Evolutionary conservation across 345 rosid genomes (phyloP).

Genomic region (Populus tremula): DNA sequence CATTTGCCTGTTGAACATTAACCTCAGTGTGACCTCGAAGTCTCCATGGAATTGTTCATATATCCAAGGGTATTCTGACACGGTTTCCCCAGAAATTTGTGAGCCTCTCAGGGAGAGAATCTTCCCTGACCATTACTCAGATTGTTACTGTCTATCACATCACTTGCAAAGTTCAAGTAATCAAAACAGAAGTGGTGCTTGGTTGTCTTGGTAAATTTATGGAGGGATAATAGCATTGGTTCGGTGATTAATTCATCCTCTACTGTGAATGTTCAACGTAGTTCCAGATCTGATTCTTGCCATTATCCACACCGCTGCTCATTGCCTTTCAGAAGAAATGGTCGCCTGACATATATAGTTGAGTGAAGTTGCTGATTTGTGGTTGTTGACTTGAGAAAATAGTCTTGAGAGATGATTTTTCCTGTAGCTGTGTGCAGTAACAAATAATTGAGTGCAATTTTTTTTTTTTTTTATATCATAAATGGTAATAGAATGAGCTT

Average conservation of each 20-base stretch:
- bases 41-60: constrained; percentile 79
- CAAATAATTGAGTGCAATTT: constrained; percentile 56
- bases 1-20: constrained; percentile 72
- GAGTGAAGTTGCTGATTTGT: constrained; percentile 23
- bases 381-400: constrained; percentile 27
- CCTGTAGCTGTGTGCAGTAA: constrained; percentile 74
- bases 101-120: constrained; percentile 53
- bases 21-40: constrained; percentile 41
- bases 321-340: constrained; percentile 28
- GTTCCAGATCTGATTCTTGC: constrained; percentile 44
- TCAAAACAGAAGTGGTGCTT: constrained; percentile 38
- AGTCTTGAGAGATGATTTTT: constrained; percentile 40
- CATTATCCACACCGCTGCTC: constrained; percentile 30
- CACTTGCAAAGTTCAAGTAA: constrained; percentile 36
- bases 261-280: constrained; percentile 18
- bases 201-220: constrained; percentile 66
- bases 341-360: constrained; percentile 22
- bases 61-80: constrained; percentile 71
- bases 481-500: constrained; percentile 35
- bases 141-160: constrained; percentile 60
- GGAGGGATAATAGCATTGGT: constrained; percentile 23
- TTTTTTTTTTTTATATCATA: not conserved
- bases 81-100: constrained; percentile 73
- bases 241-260: constrained; percentile 26
- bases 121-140: constrained; percentile 55